These are phyloP conservation scores for Aspergillus quadrilineatus DNA, from an alignment of 2,329 filamentous ascomycete species.

Conservation along the genomic window DNA sequence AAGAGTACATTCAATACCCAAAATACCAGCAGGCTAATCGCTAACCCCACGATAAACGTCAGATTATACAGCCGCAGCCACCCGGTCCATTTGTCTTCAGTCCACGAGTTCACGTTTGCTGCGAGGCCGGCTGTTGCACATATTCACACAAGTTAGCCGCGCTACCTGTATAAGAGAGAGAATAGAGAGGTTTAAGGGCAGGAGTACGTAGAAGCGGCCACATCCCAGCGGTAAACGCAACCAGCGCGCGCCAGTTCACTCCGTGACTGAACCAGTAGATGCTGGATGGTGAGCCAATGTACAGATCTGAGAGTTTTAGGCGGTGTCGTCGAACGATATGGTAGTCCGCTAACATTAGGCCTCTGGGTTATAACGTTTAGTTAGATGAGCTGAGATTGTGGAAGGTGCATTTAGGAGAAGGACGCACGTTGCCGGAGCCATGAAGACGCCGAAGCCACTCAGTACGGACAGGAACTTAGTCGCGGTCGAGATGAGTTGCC, in stretches of 20 bases:
- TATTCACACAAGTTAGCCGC: too few species aligned
- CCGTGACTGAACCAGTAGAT: conserved; percentile 47
- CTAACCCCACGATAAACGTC: conserved; percentile 6
- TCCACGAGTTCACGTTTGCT: background rate
- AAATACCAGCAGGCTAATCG: background rate
- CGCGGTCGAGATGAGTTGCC: conserved; percentile 51
- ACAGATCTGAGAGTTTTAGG: conserved; percentile 48
- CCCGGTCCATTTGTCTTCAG: background rate
- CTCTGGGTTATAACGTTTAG: background rate
- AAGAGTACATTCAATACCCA: conserved; percentile 1
- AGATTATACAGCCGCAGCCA: conserved; percentile 7
- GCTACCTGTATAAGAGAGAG: too few species aligned
- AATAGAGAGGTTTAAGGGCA: background rate
- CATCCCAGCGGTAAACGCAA: conserved; percentile 20
- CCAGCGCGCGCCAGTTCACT: conserved; percentile 47
- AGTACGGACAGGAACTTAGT: conserved; percentile 50
- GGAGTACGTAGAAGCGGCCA: conserved; percentile 8
- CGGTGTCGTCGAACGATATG: conserved; percentile 37
- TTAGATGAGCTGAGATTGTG: too few species aligned
- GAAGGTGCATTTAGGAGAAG: background rate
- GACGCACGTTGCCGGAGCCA: conserved; percentile 8
- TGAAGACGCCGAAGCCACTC: conserved; percentile 38
- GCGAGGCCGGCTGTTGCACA: conserved; percentile 1
- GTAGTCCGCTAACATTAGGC: conserved; percentile 35
- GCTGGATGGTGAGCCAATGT: conserved; percentile 35